phyloP scores from a whole-genome alignment of 331 rosid genomes.

The Malus hybrid region DNA sequence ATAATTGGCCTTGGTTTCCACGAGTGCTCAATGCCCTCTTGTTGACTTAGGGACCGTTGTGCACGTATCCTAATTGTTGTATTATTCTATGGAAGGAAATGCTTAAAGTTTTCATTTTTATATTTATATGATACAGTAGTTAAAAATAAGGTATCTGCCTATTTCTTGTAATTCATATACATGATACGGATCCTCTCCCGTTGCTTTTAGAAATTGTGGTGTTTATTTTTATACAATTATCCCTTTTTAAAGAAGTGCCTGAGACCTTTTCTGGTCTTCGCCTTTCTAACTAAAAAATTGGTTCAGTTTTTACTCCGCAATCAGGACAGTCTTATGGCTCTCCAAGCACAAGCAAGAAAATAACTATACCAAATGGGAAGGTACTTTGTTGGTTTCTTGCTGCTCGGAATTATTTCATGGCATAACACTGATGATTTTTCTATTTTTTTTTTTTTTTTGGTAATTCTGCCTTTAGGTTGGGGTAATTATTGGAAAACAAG shows the following conservation, averaged over 20 bases:
- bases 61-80: neutral
- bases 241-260: neutral
- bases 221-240: neutral
- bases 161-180: neutral
- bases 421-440: neutral
- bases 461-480: conserved; percentile 29
- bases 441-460: neutral
- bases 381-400: conserved; percentile 17
- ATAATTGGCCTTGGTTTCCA: neutral
- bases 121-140: neutral
- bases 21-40: neutral
- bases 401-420: neutral
- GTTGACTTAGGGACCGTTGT: neutral
- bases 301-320: conserved; percentile 26
- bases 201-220: neutral
- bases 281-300: conserved; percentile 7
- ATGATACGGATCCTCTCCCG: neutral
- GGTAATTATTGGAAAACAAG: conserved; percentile 39
- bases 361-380: conserved; percentile 39
- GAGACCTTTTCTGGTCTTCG: neutral
- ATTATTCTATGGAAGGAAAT: neutral
- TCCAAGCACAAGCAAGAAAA: conserved; percentile 33
- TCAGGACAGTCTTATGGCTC: conserved; percentile 30
- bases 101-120: neutral
- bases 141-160: neutral